Conservation (phyloP, 306 rosid genomes). For the Acacia acuminata region DNA sequence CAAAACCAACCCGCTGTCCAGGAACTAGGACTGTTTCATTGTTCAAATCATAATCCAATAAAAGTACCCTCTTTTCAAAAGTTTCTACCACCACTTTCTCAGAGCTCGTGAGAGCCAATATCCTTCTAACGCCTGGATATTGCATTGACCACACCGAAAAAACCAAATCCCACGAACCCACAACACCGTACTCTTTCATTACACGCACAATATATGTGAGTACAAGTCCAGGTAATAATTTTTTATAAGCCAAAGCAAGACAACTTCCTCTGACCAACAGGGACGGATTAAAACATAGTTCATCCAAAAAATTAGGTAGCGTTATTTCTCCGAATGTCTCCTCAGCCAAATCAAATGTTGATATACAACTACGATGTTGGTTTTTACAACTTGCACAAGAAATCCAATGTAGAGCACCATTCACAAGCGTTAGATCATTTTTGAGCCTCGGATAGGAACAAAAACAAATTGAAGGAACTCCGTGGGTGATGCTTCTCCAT, state of each 20-base stretch:
- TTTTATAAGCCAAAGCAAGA: neutral
- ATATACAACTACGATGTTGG: neutral
- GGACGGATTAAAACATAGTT: neutral
- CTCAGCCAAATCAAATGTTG: neutral
- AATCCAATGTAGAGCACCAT: neutral
- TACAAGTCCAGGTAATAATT: neutral
- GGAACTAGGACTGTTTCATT: no score
- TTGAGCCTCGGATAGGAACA: no score
- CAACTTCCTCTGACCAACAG: neutral
- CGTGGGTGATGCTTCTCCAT: no score
- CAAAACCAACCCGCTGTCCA: no score
- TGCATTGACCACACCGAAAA: no score
- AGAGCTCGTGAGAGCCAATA: no score
- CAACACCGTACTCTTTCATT: neutral
- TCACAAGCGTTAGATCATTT: neutral
- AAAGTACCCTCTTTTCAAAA: no score
- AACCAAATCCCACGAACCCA: no score
- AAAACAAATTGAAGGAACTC: no score
- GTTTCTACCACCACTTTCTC: no score
- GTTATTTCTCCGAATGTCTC: neutral
- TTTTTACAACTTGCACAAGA: neutral
- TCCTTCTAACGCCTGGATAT: no score
- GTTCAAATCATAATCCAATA: no score
- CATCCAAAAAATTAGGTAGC: neutral
- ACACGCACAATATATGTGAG: neutral